Conservation (phyloP, 352 stramenopile genomes). For the Pythium phragmiticola region DNA sequence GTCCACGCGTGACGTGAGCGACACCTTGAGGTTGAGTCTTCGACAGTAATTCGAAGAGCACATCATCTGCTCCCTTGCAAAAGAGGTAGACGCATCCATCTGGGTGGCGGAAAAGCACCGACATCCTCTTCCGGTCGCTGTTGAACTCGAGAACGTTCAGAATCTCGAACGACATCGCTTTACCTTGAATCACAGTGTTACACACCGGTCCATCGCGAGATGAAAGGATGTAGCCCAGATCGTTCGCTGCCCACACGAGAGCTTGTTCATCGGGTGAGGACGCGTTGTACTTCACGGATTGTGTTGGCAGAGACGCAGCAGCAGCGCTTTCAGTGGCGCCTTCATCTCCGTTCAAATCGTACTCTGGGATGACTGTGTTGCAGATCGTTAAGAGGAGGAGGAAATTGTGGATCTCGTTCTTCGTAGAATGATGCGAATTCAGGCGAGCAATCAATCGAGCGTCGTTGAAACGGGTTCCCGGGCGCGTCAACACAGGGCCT, state of each 20-base stretch:
- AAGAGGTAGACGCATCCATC: slow-evolving; percentile 75
- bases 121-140: slow-evolving; percentile 98
- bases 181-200: slow-evolving; percentile 64
- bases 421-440: slow-evolving; percentile 80
- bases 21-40: slow-evolving; percentile 73
- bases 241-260: slow-evolving; percentile 68
- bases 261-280: slow-evolving; percentile 85
- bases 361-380: slow-evolving; percentile 86
- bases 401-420: slow-evolving; percentile 86
- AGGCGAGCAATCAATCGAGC: slow-evolving; percentile 62
- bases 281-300: slow-evolving; percentile 78
- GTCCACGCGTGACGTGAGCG: slow-evolving; percentile 71
- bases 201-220: slow-evolving; percentile 68
- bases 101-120: slow-evolving; percentile 90
- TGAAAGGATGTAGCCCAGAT: slow-evolving; percentile 71
- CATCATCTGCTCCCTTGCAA: slow-evolving; percentile 83
- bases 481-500: slow-evolving; percentile 33
- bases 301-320: neutral
- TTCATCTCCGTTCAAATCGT: slow-evolving; percentile 25
- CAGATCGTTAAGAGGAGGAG: slow-evolving; percentile 82
- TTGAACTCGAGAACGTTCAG: slow-evolving; percentile 98
- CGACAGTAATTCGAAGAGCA: slow-evolving; percentile 74
- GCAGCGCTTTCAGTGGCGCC: neutral
- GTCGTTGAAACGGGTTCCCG: slow-evolving; percentile 83
- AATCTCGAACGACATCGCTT: slow-evolving; percentile 86